Conservation (phyloP, 2,329 filamentous ascomycete species). For the Hypoxylon sp. region DNA sequence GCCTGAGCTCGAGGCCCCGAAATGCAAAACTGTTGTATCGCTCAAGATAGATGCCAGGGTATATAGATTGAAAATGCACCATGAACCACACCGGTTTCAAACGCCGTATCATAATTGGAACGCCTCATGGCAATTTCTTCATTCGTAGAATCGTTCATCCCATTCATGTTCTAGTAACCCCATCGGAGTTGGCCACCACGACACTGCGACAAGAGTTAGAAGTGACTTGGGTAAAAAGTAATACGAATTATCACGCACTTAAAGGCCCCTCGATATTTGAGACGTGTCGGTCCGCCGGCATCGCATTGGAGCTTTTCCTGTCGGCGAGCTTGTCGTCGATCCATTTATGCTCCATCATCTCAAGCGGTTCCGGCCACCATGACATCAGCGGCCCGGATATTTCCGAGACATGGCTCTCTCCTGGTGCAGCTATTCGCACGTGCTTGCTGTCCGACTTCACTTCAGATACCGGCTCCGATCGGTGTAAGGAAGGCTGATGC, state of each 20-base stretch:
- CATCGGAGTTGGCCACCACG: conserved; percentile 48
- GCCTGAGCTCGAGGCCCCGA: conserved; percentile 4
- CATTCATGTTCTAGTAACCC: conserved; percentile 47
- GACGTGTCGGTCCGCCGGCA: conserved; percentile 36
- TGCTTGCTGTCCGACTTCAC: conserved; percentile 12
- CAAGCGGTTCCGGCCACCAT: conserved; percentile 51
- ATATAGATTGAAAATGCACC: conserved; percentile 25
- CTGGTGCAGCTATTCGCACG: conserved; percentile 26
- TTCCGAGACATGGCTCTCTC: conserved; percentile 33
- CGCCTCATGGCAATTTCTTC: conserved; percentile 9
- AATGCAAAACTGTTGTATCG: conserved; percentile 3
- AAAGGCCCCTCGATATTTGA: conserved; percentile 44
- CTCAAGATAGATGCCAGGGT: conserved; percentile 32
- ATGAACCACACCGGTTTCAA: conserved; percentile 8
- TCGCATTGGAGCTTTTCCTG: conserved; percentile 17
- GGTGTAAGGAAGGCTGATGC: neutral
- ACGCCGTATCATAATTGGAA: conserved; percentile 23
- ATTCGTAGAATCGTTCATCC: conserved; percentile 54
- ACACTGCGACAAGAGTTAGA: conserved; percentile 35
- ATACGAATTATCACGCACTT: conserved; percentile 10
- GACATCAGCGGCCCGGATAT: conserved; percentile 50
- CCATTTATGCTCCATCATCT: conserved; percentile 48
- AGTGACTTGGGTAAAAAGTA: neutral
- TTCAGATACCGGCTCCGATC: conserved; percentile 1
- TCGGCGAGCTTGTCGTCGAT: conserved; percentile 33